A percentile compares a stretch with the other conserved stretches of the same genome.
Evolutionary conservation across 805 yeast species (phyloP).

Genomic region (Suhomyces sp.): DNA sequence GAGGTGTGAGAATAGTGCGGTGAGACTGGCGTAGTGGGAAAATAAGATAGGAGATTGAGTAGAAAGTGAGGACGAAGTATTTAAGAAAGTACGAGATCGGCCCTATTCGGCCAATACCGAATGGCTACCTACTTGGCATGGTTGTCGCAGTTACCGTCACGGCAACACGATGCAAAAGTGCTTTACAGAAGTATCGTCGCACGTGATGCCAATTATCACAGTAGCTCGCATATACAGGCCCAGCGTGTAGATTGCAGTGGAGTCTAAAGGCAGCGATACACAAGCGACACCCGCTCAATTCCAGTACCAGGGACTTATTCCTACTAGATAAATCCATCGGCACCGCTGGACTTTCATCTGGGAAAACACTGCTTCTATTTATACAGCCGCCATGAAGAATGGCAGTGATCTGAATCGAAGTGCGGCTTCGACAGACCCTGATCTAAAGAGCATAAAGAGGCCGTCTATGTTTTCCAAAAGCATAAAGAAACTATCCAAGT

Average conservation of each 20-base stretch:
- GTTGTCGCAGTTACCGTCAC: background rate
- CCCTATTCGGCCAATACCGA: background rate
- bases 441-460: slow-evolving; percentile 1
- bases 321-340: background rate
- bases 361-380: background rate
- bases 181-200: background rate
- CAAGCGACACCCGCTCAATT: background rate
- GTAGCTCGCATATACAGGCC: background rate
- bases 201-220: background rate
- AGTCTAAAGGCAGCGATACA: background rate
- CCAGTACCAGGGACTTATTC: background rate
- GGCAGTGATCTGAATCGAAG: slow-evolving; percentile 5
- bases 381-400: slow-evolving; percentile 6
- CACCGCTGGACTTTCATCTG: background rate
- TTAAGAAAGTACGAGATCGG: background rate
- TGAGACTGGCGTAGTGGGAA: background rate
- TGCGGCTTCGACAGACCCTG: background rate
- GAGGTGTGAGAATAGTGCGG: background rate
- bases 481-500: slow-evolving; percentile 27
- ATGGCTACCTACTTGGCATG: background rate
- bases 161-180: background rate
- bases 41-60: too few relatives aligned
- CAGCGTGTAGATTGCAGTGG: background rate
- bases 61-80: background rate
- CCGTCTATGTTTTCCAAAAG: slow-evolving; percentile 23